Base-by-base conservation (phyloP, 1,284 basidiomycete species). In the Papiliotrema nemorosa region DNA sequence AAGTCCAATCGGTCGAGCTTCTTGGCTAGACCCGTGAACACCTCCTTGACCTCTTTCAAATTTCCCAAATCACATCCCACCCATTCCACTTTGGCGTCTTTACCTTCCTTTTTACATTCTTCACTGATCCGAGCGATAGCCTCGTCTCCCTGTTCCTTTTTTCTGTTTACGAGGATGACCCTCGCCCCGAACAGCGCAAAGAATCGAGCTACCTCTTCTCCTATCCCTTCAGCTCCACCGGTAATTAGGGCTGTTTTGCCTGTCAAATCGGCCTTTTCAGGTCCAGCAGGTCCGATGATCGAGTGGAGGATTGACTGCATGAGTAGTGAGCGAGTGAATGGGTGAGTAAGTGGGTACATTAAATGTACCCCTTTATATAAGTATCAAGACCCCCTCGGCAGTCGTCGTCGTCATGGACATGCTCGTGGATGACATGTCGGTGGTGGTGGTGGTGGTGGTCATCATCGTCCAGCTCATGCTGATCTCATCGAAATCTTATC, bases 171-270 rank as follows among this genome's bases (percentile, higher is more conserved):
- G 44, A 79, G 61, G 46, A 79, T 66, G 21, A 78, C 75, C 20
- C 69, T 70, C 0, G 76, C 77, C n/a, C 71, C 70, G 31, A 50
- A 55, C 29, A 50, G 35, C 2, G 48, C 53, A 35, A 54, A 52
- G 31, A 41, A 47, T 29, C 38, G 69, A 21, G 77, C 73, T 41
- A 78, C 69, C 51, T 78, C 76, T 46, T 71, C 75, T 16, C 77
- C 75, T 36, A 78, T 77, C 33, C 76, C 76, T 24, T 63, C 62
- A 0, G 76, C 77, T 12, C 74, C 78, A 21, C 77, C 77, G 9
- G 78, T 79, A 16, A 79, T 69, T n/a, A 80, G 56, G 5, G 75
- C 75, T 34, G 72, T 74, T 67, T 74, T 60, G 40, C 63, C 65
- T 7, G 54, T 57, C 51, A 70, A 57, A 58, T 76, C 59, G 62